phyloP scores from a whole-genome alignment of 805 yeast species.

The Pachysolen tannophilus region DNA sequence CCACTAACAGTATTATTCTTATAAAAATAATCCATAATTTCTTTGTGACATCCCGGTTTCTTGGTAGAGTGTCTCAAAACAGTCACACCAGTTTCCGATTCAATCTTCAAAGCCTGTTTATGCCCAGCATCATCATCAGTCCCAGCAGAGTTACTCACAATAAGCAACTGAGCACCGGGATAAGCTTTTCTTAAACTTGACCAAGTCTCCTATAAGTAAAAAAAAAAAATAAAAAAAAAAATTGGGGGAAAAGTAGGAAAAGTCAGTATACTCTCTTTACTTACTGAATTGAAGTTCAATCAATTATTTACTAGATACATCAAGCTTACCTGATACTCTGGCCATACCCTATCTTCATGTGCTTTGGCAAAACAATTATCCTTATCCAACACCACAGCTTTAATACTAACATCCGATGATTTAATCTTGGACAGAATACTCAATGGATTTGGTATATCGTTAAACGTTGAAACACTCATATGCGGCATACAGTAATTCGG shows the following conservation, averaged over 20 bases:
- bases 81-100: slow-evolving; percentile 55
- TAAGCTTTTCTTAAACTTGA: slow-evolving; percentile 40
- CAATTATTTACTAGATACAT: slow-evolving; percentile 1
- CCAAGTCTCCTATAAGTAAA: slow-evolving; percentile 36
- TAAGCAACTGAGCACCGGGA: slow-evolving; percentile 56
- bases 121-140: slow-evolving; percentile 62
- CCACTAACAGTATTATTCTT: slow-evolving; percentile 33
- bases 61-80: slow-evolving; percentile 68
- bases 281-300: too few species aligned
- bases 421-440: slow-evolving; percentile 12
- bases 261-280: not conserved
- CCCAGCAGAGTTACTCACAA: slow-evolving; percentile 93
- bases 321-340: slow-evolving; percentile 41
- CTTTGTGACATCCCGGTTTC: slow-evolving; percentile 75
- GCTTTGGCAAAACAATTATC: slow-evolving; percentile 93
- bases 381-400: slow-evolving; percentile 82
- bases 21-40: slow-evolving; percentile 54
- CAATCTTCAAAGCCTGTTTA: slow-evolving; percentile 54
- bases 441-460: slow-evolving; percentile 20
- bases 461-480: slow-evolving; percentile 44
- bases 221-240: not conserved
- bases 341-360: slow-evolving; percentile 74
- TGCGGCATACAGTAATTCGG: slow-evolving; percentile 74
- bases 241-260: not conserved
- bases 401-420: slow-evolving; percentile 31